Conservation (phyloP, 805 yeast genomes). For the Candida awuae region DNA sequence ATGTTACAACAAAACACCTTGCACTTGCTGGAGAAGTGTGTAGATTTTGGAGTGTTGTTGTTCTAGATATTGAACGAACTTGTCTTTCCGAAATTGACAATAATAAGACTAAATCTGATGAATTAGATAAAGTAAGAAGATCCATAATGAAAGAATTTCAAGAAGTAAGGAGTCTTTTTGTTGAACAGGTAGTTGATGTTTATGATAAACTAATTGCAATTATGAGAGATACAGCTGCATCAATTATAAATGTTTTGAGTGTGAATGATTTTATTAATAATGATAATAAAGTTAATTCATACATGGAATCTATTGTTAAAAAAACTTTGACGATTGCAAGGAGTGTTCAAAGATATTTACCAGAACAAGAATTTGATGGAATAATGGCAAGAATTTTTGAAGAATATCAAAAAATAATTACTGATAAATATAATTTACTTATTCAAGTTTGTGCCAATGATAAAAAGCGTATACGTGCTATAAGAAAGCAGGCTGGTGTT, state of each 20-base stretch:
- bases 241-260: slow-evolving; percentile 1
- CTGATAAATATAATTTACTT: slow-evolving; percentile 44
- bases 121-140: slow-evolving; percentile 17
- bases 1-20: slow-evolving; percentile 64
- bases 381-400: slow-evolving; percentile 46
- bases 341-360: slow-evolving; percentile 50
- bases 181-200: slow-evolving; percentile 57
- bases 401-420: slow-evolving; percentile 47
- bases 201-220: slow-evolving; percentile 57
- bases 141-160: slow-evolving; percentile 31
- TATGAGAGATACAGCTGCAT: slow-evolving; percentile 50
- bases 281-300: slow-evolving; percentile 40
- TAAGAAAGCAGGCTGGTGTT: slow-evolving; percentile 25
- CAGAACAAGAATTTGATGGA: slow-evolving; percentile 38
- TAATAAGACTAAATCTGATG: slow-evolving; percentile 21
- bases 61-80: slow-evolving; percentile 18
- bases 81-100: slow-evolving; percentile 9
- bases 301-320: slow-evolving; percentile 58
- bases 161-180: slow-evolving; percentile 34
- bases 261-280: neutral
- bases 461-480: slow-evolving; percentile 36
- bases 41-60: slow-evolving; percentile 35
- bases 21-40: slow-evolving; percentile 63
- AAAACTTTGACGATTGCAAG: slow-evolving; percentile 59
- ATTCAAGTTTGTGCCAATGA: slow-evolving; percentile 43